A percentile compares a stretch with the other conserved stretches of the same genome.
Conservation (phyloP, 1,139 yeast species). For the Keqinozyma sinolaborantium region DNA sequence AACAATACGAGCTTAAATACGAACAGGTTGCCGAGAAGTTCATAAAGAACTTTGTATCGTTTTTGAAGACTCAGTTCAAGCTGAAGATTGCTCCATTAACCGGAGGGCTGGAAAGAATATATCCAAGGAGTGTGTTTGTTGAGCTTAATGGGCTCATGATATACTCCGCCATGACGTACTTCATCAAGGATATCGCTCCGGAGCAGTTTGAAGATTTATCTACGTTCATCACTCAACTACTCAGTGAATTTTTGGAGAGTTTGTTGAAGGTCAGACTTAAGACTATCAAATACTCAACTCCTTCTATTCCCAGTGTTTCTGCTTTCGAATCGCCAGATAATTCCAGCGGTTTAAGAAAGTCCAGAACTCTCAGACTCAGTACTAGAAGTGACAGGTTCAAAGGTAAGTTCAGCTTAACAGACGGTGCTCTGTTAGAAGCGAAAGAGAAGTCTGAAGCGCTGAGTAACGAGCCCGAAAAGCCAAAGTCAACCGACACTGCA, state of each 20-base stretch:
- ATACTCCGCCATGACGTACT: conserved; percentile 61
- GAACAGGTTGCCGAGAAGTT: conserved; percentile 57
- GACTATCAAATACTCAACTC: conserved; percentile 15
- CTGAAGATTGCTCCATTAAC: conserved; percentile 27
- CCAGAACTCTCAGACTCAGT: conserved; percentile 31
- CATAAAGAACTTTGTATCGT: conserved; percentile 43
- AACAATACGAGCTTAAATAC: conserved; percentile 62
- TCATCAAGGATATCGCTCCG: conserved; percentile 56
- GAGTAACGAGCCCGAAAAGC: conserved; percentile 3
- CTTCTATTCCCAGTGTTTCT: conserved; percentile 5
- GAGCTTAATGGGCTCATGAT: conserved; percentile 45
- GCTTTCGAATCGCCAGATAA: conserved; percentile 10
- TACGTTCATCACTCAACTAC: conserved; percentile 20
- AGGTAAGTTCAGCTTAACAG: conserved; percentile 12
- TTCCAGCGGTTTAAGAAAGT: conserved; percentile 20
- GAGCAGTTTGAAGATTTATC: conserved; percentile 27
- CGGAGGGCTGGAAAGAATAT: conserved; percentile 19
- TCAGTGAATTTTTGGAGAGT: conserved; percentile 27
- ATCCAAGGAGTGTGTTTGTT: conserved; percentile 21
- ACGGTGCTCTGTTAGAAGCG: conserved; percentile 6
- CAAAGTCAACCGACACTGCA: conserved; percentile 2
- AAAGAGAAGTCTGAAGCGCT: not conserved
- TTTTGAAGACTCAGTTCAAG: conserved; percentile 42
- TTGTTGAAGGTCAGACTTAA: conserved; percentile 21
- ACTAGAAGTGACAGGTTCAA: conserved; percentile 22